Evolutionary conservation across 768 basidiomycete genomes (phyloP), one percentile per base, ranked within the genome.

Genomic region (Ramaria rubella): DNA sequence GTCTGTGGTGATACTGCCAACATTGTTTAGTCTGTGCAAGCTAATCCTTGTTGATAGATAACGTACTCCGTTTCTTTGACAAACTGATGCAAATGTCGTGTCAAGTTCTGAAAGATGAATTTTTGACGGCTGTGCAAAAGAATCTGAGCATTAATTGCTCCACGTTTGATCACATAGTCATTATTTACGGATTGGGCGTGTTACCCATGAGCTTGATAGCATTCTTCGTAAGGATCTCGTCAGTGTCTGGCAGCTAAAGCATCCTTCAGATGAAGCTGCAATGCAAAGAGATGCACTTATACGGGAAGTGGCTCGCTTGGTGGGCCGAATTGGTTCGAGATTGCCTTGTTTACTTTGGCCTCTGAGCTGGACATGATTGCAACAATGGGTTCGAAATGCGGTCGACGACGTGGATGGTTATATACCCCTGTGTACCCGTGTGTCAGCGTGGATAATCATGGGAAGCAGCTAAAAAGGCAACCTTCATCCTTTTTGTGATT

Each of bases 21-120:
- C 29, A 27, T 45, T n/a, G 46, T 24, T 48, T 3, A 48, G 29
- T 48, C 3, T 5, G 8, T 19, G 24, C 46, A 11, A 27, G 24
- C 29, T 17, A 7, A 48, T 55, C 40, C 6, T 30, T 29, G 11
- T n/a, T n/a, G n/a, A n/a, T n/a, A 31, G 8, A 8, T 11, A 19
- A 64, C 74, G 36, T 23, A 76, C 80, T 81, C 77, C 1, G 87
- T 86, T 68, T 91, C 90, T 43, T 74, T 75, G 23, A 89, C 73
- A 61, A 90, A 89, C 36, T 81, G 77, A 65, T 93, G 90, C 7
- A 93, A 59, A 65, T 93, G 88, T 27, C 73, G 76, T 52, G 86
- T 66, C 70, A 90, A 71, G 29, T 68, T 72, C 62, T 75, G 68
- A 57, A 77, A 73, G 56, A 82, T 67, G 68, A 82, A 78, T 58